Percentiles rank a stretch among this genome's conserved stretches.
Evolutionary conservation across 495 filamentous ascomycete species (phyloP).

Genomic region (Penicillium diatomitis): DNA sequence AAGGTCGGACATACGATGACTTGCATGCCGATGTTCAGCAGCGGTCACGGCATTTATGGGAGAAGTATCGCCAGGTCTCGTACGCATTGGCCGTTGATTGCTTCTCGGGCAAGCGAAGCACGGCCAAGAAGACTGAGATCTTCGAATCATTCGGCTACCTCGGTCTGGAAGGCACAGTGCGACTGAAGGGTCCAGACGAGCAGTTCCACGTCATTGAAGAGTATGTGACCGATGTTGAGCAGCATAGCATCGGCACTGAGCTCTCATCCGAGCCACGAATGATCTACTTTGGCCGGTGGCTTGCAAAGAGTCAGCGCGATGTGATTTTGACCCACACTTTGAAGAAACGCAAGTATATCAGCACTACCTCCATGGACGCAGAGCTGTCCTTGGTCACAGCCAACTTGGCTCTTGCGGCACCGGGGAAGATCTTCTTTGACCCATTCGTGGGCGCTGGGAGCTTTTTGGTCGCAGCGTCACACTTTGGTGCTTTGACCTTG

Average conservation of each 20-base stretch:
- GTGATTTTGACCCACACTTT: conserved; percentile 70
- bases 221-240: conserved; percentile 45
- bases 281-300: conserved; percentile 62
- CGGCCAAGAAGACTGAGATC: conserved; percentile 49
- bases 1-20: conserved; percentile 53
- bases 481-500: conserved; percentile 73
- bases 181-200: conserved; percentile 59
- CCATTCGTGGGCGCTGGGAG: conserved; percentile 93
- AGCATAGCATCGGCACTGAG: conserved; percentile 11
- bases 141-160: conserved; percentile 79
- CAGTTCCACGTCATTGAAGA: conserved; percentile 75
- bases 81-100: conserved; percentile 79
- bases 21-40: conserved; percentile 56
- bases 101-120: conserved; percentile 60
- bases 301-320: conserved; percentile 54
- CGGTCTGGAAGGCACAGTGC: conserved; percentile 65
- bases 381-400: conserved; percentile 87
- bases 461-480: conserved; percentile 75
- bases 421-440: conserved; percentile 80
- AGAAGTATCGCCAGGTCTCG: conserved; percentile 45
- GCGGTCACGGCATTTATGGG: conserved; percentile 56
- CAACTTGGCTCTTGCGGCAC: conserved; percentile 74
- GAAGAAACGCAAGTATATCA: conserved; percentile 88
- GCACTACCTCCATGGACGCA: conserved; percentile 93
- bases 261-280: conserved; percentile 39